Conservation (phyloP, 1,284 basidiomycete species). For the Trichosporon sp. region DNA sequence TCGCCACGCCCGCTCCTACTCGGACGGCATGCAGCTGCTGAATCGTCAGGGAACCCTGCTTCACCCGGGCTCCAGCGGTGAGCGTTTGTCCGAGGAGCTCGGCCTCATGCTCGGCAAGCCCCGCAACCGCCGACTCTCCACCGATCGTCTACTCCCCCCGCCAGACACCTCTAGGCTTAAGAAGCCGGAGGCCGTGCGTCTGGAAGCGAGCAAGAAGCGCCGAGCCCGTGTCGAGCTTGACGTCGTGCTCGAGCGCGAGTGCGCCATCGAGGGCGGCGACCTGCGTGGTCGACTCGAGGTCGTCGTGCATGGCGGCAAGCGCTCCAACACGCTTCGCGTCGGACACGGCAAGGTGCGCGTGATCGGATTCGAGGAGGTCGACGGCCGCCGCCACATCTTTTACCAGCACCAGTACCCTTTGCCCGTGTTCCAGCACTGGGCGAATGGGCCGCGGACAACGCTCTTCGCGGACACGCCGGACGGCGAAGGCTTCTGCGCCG, state of each 20-base stretch:
- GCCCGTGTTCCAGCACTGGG: constrained; percentile 58
- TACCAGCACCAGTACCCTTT: constrained; percentile 75
- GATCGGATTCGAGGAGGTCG: constrained; percentile 75
- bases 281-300: constrained; percentile 75
- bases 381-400: constrained; percentile 73
- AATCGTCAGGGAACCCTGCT: constrained; percentile 54
- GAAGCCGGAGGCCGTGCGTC: constrained; percentile 42
- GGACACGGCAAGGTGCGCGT: constrained; percentile 80
- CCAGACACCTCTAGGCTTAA: constrained; percentile 29
- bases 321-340: constrained; percentile 68
- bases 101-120: constrained; percentile 52
- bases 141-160: constrained; percentile 48
- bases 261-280: constrained; percentile 78
- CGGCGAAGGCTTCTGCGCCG: constrained; percentile 69
- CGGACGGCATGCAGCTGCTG: constrained; percentile 50
- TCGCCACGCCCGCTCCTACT: constrained; percentile 41
- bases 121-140: constrained; percentile 41
- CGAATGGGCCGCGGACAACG: constrained; percentile 52
- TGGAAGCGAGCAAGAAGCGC: constrained; percentile 66
- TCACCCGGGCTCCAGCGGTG: constrained; percentile 47
- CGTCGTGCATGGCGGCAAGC: constrained; percentile 65
- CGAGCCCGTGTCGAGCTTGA: constrained; percentile 82
- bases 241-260: constrained; percentile 73
- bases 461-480: constrained; percentile 65
- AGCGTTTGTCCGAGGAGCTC: constrained; percentile 51